Conservation (phyloP, 495 filamentous ascomycete genomes). For the Talaromyces thailandensis region DNA sequence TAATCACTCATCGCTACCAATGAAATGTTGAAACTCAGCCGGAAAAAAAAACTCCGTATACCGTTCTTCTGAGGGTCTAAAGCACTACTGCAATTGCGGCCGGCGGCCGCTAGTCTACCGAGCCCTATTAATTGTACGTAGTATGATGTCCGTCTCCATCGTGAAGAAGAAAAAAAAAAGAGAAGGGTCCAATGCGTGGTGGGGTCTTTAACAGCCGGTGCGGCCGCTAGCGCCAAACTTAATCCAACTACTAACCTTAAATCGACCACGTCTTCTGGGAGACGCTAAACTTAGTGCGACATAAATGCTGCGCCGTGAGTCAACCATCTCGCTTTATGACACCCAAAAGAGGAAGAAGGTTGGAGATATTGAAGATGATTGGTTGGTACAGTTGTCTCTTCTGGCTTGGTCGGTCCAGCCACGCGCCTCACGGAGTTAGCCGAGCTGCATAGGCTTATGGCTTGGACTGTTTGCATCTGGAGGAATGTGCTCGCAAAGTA, state of each 20-base stretch:
- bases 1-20: neutral
- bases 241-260: neutral
- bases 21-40: neutral
- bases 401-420: neutral
- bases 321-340: neutral
- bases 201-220: neutral
- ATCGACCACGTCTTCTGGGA: neutral
- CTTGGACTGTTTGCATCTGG: neutral
- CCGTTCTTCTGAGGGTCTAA: no score
- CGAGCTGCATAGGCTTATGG: neutral
- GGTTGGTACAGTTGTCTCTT: neutral
- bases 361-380: neutral
- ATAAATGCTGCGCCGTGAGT: neutral
- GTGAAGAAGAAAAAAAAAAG: neutral
- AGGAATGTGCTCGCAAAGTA: no score
- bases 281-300: neutral
- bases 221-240: neutral
- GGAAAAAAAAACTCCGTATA: neutral
- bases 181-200: neutral
- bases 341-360: neutral
- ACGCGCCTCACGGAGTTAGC: neutral
- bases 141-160: neutral
- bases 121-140: no score
- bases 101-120: no score
- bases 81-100: neutral